Evolutionary conservation across 2,329 filamentous ascomycete species (phyloP).

Genomic region (Paracamarosporium sp.): DNA sequence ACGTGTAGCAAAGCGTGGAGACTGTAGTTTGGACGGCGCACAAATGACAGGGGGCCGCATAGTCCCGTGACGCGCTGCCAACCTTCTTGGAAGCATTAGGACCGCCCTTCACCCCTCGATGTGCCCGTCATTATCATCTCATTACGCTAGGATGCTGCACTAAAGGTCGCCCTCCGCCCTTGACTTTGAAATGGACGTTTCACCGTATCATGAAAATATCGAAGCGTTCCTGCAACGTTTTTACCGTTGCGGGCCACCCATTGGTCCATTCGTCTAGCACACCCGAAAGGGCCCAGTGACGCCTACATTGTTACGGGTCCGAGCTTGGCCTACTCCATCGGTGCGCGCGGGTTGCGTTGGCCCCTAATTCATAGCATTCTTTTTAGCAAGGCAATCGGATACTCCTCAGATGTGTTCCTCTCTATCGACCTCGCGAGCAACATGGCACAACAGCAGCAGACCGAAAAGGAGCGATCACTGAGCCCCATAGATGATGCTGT

Average conservation of each 20-base stretch:
- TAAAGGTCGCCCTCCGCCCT: not conserved
- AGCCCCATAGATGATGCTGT: constrained; percentile 11
- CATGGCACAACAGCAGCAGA: not conserved
- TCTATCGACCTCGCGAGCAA: not conserved
- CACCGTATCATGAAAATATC: not conserved
- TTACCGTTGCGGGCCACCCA: not conserved
- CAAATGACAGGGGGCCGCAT: not conserved
- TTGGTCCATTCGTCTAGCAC: constrained; percentile 9
- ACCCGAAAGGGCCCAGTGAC: not conserved
- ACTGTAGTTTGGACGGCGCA: not conserved
- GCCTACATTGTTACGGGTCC: not conserved
- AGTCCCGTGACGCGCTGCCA: constrained; percentile 16
- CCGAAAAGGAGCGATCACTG: constrained; percentile 2
- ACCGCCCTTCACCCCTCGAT: not conserved
- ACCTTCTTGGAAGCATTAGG: not conserved
- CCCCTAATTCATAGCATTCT: not conserved
- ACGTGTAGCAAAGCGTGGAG: not conserved
- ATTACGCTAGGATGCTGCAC: not conserved
- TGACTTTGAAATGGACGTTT: not conserved
- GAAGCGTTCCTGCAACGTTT: not conserved
- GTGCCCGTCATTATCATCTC: not conserved
- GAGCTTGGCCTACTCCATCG: not conserved
- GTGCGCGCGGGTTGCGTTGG: constrained; percentile 4
- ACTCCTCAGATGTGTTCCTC: not conserved
- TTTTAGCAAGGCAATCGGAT: not conserved